These are phyloP conservation scores for Periconia sp. DNA, from an alignment of 2,329 filamentous ascomycete genomes.

Conservation along the genomic window DNA sequence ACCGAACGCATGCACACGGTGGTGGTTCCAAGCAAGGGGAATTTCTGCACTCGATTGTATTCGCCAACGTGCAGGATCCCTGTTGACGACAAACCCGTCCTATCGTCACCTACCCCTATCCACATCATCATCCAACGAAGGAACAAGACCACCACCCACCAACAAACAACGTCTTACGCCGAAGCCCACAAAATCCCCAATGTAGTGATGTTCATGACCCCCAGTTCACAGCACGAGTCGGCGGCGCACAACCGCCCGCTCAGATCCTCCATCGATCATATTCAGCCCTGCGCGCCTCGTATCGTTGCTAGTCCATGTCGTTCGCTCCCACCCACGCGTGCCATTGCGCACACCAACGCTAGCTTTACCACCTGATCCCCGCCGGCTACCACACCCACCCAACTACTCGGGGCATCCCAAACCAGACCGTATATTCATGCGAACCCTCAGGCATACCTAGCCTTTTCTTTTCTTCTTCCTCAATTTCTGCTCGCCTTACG, in stretches of 20 bases:
- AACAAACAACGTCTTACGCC: neutral
- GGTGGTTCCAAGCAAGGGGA: neutral
- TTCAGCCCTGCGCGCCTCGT: conserved; percentile 6
- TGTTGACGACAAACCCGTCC: neutral
- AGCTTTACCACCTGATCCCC: neutral
- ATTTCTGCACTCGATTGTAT: neutral
- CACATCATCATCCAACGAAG: too few species aligned
- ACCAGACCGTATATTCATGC: neutral
- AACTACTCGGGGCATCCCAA: neutral
- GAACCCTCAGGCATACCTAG: neutral
- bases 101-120: neutral
- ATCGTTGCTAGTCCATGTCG: neutral
- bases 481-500: neutral
- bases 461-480: neutral
- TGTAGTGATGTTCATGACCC: too few species aligned
- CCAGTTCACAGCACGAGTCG: too few species aligned
- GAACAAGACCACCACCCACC: neutral
- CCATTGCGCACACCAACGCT: neutral
- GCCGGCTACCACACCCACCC: neutral
- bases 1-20: neutral
- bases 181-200: neutral
- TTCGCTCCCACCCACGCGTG: neutral
- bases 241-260: conserved; percentile 3
- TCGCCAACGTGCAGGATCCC: neutral
- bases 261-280: conserved; percentile 8